A percentile compares a stretch with the other conserved stretches of the same genome.
Conservation (phyloP, 2,329 filamentous ascomycete species). For the Ceratocystis eucalypticola region DNA sequence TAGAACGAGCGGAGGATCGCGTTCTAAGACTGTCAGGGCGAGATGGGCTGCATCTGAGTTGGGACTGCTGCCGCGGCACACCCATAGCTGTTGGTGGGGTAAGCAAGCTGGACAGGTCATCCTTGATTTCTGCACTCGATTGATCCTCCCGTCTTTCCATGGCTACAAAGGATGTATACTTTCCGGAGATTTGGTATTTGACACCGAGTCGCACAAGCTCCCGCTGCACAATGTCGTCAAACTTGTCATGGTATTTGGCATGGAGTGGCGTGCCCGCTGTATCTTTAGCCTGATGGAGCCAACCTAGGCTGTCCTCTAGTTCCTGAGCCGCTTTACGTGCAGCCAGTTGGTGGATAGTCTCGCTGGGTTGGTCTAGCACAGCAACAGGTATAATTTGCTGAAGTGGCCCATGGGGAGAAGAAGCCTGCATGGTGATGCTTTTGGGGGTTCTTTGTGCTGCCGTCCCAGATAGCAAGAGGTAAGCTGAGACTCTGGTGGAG, state of each 20-base stretch:
- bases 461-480: conserved; percentile 47
- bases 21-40: too few species aligned
- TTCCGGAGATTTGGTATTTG: conserved; percentile 52
- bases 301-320: conserved; percentile 56
- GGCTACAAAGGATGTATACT: conserved; percentile 62
- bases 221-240: conserved; percentile 46
- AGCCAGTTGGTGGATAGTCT: conserved; percentile 56
- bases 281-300: conserved; percentile 42
- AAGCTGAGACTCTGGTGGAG: conserved; percentile 51
- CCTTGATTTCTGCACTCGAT: neutral
- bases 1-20: fast-evolving
- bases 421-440: conserved; percentile 43
- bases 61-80: neutral
- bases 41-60: neutral
- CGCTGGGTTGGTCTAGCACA: conserved; percentile 30
- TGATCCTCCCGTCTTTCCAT: conserved; percentile 33
- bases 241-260: conserved; percentile 35
- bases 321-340: conserved; percentile 54
- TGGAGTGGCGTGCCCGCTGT: conserved; percentile 32
- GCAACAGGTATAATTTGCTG: conserved; percentile 51
- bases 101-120: neutral
- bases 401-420: conserved; percentile 41
- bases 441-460: conserved; percentile 30
- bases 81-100: neutral
- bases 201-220: conserved; percentile 55